These are phyloP conservation scores for Fusarium tricinctum DNA, from an alignment of 2,329 filamentous ascomycete genomes.

Conservation along the genomic window DNA sequence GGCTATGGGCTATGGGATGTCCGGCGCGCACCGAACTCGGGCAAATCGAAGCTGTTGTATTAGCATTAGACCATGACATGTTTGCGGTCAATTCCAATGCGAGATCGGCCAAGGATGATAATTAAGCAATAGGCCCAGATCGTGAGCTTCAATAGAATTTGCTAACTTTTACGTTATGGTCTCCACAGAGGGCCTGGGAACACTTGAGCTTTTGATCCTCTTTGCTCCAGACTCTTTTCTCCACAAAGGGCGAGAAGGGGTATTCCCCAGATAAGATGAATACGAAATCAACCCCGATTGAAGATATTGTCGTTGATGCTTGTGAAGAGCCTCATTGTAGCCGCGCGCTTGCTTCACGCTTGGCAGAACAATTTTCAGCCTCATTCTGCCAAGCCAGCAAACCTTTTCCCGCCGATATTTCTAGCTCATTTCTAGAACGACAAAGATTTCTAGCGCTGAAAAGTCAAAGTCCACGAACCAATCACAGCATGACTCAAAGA, in stretches of 20 bases:
- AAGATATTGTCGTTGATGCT: background rate
- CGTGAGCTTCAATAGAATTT: constrained; percentile 26
- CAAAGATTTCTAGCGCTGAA: constrained; percentile 23
- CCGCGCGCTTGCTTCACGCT: constrained; percentile 9
- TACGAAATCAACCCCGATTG: background rate
- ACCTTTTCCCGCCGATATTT: constrained; percentile 5
- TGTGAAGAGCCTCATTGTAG: constrained; percentile 12
- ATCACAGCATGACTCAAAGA: constrained; percentile 6
- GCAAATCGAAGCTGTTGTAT: background rate
- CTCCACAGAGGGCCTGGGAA: constrained; percentile 17
- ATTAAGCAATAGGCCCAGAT: constrained; percentile 24
- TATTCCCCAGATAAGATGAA: constrained; percentile 15
- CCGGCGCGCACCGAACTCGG: constrained; percentile 36
- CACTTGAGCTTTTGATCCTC: background rate
- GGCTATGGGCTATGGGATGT: background rate
- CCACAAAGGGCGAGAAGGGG: constrained; percentile 2
- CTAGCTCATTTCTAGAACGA: constrained; percentile 30
- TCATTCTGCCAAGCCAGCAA: constrained; percentile 11
- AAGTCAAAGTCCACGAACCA: background rate
- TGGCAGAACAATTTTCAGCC: constrained; percentile 23
- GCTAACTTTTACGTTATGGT: constrained; percentile 44
- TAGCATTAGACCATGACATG: background rate
- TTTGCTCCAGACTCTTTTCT: constrained; percentile 26
- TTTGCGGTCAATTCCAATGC: constrained; percentile 1
- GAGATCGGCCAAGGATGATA: constrained; percentile 5